A percentile compares a stretch with the other conserved stretches of the same genome.
Conservation (phyloP, 129 eudicot genomes). For the Scalesia atractyloides region DNA sequence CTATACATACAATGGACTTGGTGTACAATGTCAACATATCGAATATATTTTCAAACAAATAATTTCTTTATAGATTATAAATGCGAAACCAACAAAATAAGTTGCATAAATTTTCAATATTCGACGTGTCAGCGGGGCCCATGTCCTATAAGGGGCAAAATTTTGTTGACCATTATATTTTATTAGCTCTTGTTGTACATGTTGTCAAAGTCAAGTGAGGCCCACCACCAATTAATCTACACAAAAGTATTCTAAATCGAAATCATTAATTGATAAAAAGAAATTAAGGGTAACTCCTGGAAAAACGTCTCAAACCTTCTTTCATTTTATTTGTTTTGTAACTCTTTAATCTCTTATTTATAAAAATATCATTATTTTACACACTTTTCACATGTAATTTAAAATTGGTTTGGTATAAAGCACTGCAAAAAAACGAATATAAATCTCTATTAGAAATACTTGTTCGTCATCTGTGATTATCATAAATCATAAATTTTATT, state of each 20-base stretch:
- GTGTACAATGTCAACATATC: conserved; percentile 10
- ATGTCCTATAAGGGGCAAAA: conserved; percentile 17
- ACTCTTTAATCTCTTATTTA: no score
- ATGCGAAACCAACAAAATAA: conserved; percentile 21
- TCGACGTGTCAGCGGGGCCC: conserved; percentile 38
- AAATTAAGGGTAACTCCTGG: not conserved
- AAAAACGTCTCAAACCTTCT: not conserved
- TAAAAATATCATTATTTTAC: no score
- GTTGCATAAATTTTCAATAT: conserved; percentile 23
- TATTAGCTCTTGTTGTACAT: conserved; percentile 21
- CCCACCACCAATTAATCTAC: conserved; percentile 21
- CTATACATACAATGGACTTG: not conserved
- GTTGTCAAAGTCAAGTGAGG: conserved; percentile 42
- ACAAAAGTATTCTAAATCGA: not conserved
- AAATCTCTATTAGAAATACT: no score
- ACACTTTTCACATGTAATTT: no score
- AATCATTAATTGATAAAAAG: not conserved
- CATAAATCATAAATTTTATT: no score
- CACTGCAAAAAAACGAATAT: no score
- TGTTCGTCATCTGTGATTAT: no score
- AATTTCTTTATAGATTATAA: not conserved
- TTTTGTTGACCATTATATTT: conserved; percentile 31
- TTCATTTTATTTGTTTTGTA: not conserved
- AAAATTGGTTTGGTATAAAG: no score
- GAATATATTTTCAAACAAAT: not conserved